A percentile compares a stretch with the other conserved stretches of the same genome.
phyloP scores from a whole-genome alignment of 257 asterid species.

The Anisodus acutangulus region DNA sequence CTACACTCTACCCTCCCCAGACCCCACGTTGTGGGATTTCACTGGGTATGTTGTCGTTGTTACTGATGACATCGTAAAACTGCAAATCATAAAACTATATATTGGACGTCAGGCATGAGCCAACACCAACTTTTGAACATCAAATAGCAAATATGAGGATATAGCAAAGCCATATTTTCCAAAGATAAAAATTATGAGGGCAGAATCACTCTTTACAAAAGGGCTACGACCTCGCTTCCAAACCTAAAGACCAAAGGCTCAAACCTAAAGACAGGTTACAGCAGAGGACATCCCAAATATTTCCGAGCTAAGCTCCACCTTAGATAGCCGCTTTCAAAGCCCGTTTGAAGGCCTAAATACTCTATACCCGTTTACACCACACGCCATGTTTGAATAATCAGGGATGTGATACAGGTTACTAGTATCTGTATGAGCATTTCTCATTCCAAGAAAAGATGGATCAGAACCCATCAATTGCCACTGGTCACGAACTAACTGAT shows the following conservation, averaged over 20 bases:
- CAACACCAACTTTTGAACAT: conserved; percentile 27
- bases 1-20: too few relatives aligned
- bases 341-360: conserved; percentile 79
- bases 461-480: conserved; percentile 74
- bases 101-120: background rate
- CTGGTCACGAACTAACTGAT: conserved; percentile 56
- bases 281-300: conserved; percentile 36
- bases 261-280: conserved; percentile 33
- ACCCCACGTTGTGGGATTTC: too few relatives aligned
- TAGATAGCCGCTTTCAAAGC: conserved; percentile 39
- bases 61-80: background rate
- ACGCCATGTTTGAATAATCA: conserved; percentile 56
- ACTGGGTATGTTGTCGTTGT: too few relatives aligned
- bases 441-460: conserved; percentile 43
- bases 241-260: conserved; percentile 10
- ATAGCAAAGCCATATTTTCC: background rate
- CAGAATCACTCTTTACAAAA: conserved; percentile 50
- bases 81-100: background rate
- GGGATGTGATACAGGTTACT: conserved; percentile 55
- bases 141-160: background rate
- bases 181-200: conserved; percentile 28
- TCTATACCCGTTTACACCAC: conserved; percentile 63
- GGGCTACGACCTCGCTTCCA: conserved; percentile 6
- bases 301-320: background rate
- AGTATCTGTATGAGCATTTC: conserved; percentile 52